A percentile compares a stretch with the other conserved stretches of the same genome.
Conservation (phyloP, 2,329 filamentous ascomycete species). For the Neonectria punicea region DNA sequence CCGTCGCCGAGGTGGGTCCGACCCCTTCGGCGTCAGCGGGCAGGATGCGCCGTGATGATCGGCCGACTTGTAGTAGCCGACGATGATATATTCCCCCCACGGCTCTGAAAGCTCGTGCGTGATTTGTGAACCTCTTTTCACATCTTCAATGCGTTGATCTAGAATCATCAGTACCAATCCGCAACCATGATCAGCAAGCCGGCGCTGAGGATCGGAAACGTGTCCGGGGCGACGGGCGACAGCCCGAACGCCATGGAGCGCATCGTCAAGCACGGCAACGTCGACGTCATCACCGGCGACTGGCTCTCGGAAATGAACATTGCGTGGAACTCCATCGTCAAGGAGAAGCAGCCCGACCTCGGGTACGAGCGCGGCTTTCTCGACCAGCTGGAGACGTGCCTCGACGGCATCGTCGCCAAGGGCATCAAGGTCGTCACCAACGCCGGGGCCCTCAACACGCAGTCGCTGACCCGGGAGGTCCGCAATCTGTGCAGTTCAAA, state of each 20-base stretch:
- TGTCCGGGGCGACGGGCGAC: constrained; percentile 49
- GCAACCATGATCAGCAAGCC: constrained; percentile 43
- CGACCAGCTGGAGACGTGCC: constrained; percentile 55
- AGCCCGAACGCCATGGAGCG: constrained; percentile 48
- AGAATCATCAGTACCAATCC: background rate
- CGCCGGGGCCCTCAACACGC: constrained; percentile 52
- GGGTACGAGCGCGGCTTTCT: constrained; percentile 53
- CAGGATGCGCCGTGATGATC: background rate
- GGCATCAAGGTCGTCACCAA: constrained; percentile 54
- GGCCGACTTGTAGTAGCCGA: background rate
- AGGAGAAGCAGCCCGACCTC: constrained; percentile 45
- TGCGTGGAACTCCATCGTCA: constrained; percentile 53
- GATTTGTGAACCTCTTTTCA: background rate
- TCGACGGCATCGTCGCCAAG: constrained; percentile 48
- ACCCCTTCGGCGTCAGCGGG: background rate
- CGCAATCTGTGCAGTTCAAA: constrained; percentile 43
- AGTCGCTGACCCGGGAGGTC: constrained; percentile 45
- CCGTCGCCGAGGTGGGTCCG: background rate
- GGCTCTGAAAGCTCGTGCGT: background rate
- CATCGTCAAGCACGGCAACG: constrained; percentile 45
- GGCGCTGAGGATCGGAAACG: constrained; percentile 47
- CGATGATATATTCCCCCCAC: background rate
- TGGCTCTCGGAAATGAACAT: constrained; percentile 62
- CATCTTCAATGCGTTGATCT: background rate
- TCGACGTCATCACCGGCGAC: constrained; percentile 53